Evolutionary conservation across 148 eudicot species (phyloP).

Genomic region (Amaranthus palmeri): DNA sequence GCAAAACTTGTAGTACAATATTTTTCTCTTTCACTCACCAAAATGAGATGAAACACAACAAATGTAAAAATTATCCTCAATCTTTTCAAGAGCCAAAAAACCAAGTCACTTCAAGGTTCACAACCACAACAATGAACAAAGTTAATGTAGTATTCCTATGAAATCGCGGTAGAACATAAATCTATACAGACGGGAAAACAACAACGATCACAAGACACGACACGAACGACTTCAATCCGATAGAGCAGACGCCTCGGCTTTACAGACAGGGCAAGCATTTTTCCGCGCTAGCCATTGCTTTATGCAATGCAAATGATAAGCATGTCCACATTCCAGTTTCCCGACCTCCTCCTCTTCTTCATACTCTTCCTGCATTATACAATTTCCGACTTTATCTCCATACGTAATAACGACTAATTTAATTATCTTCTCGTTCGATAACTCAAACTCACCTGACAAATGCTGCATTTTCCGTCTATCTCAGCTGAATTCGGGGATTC

Average conservation of each 20-base stretch:
- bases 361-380: slow-evolving; percentile 54
- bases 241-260: slow-evolving; percentile 44
- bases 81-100: slow-evolving; percentile 10
- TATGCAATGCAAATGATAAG: slow-evolving; percentile 59
- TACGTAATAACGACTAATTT: background rate
- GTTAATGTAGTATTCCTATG: background rate
- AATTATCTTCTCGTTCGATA: background rate
- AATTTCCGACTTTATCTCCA: background rate
- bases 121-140: slow-evolving; percentile 8
- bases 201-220: slow-evolving; percentile 7
- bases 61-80: background rate
- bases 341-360: slow-evolving; percentile 58
- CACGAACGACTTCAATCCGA: slow-evolving; percentile 3
- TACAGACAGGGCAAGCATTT: slow-evolving; percentile 70
- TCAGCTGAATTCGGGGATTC: slow-evolving; percentile 25
- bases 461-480: slow-evolving; percentile 68
- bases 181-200: slow-evolving; percentile 24
- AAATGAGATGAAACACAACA: too few species aligned
- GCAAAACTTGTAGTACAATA: too few species aligned
- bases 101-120: background rate
- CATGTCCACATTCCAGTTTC: slow-evolving; percentile 60
- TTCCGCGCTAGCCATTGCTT: slow-evolving; percentile 63
- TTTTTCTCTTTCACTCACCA: too few species aligned
- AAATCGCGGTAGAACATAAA: slow-evolving; percentile 1
- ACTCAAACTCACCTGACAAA: slow-evolving; percentile 54